Evolutionary conservation across 345 rosid genomes (phyloP).

Genomic region (Arabis alpina): DNA sequence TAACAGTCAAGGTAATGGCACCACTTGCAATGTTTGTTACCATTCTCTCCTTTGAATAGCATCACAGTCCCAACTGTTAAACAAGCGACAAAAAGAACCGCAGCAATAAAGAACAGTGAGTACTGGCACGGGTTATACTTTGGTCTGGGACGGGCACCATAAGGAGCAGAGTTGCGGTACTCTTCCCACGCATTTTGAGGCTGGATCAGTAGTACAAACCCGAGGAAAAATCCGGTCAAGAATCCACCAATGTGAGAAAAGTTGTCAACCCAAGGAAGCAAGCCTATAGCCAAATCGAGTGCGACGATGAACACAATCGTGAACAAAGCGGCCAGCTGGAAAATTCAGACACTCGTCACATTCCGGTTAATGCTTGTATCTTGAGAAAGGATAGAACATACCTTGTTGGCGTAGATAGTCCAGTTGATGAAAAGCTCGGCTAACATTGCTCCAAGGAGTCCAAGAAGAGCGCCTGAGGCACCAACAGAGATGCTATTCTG

Average conservation of each 20-base stretch:
- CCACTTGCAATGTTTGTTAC: slow-evolving; percentile 86
- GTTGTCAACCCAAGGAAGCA: slow-evolving; percentile 95
- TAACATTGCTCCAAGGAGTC: slow-evolving; percentile 93
- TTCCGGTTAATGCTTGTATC: not conserved
- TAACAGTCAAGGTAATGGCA: slow-evolving; percentile 88
- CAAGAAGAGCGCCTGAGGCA: slow-evolving; percentile 97
- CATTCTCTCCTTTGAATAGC: slow-evolving; percentile 83
- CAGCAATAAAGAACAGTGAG: slow-evolving; percentile 48
- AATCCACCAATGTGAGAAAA: slow-evolving; percentile 93
- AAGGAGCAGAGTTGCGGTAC: slow-evolving; percentile 51
- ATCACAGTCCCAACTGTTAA: slow-evolving; percentile 65
- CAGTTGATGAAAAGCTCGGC: slow-evolving; percentile 96
- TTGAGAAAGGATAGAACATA: slow-evolving; percentile 23
- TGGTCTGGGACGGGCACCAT: slow-evolving; percentile 52
- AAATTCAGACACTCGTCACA: slow-evolving; percentile 4
- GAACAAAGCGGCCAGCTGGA: slow-evolving; percentile 61
- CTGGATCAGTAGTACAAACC: slow-evolving; percentile 63
- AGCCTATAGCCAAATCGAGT: slow-evolving; percentile 72
- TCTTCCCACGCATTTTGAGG: slow-evolving; percentile 83
- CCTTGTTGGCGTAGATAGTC: slow-evolving; percentile 92
- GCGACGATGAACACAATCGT: slow-evolving; percentile 65
- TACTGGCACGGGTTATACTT: slow-evolving; percentile 83
- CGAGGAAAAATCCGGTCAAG: slow-evolving; percentile 69
- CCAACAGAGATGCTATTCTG: slow-evolving; percentile 78
- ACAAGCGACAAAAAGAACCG: slow-evolving; percentile 54